Conservation (phyloP, 2,329 filamentous ascomycete genomes). For the Alternaria sp. region DNA sequence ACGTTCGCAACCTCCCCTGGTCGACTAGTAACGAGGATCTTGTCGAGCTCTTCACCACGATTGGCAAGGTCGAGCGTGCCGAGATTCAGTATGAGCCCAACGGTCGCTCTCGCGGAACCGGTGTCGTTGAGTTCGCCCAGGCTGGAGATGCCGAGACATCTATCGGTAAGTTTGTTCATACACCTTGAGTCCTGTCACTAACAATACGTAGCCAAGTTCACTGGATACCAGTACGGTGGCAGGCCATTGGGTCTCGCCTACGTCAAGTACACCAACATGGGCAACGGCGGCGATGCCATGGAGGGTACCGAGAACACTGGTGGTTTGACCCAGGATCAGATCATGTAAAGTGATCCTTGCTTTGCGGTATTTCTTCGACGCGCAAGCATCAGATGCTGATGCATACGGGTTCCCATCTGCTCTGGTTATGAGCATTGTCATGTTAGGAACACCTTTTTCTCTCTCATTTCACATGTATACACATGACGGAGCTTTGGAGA, state of each 20-base stretch:
- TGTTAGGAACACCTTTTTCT: conserved; percentile 22
- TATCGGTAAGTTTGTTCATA: conserved; percentile 64
- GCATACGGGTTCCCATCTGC: conserved; percentile 7
- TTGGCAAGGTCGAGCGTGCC: conserved; percentile 97
- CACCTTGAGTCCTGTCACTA: conserved; percentile 19
- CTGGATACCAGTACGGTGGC: conserved; percentile 95
- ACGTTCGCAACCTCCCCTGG: conserved; percentile 98
- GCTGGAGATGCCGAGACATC: conserved; percentile 87
- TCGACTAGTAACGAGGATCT: conserved; percentile 98
- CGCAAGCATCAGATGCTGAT: conserved; percentile 6
- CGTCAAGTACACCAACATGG: conserved; percentile 86
- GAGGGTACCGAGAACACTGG: conserved; percentile 74
- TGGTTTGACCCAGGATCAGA: conserved; percentile 94
- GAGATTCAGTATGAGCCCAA: conserved; percentile 99
- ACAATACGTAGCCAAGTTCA: conserved; percentile 76
- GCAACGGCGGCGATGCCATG: conserved; percentile 68
- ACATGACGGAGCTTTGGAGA: conserved; percentile 22
- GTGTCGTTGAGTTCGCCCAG: conserved; percentile 92
- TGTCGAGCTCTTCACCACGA: conserved; percentile 94
- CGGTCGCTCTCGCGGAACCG: conserved; percentile 90
- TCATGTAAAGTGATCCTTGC: conserved; percentile 69
- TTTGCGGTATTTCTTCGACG: conserved; percentile 5
- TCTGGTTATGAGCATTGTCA: conserved; percentile 13
- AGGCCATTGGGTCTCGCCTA: conserved; percentile 91
- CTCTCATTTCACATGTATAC: conserved; percentile 21